phyloP scores from a whole-genome alignment of 768 basidiomycete genomes.

The Phlebiopsis gigantea region DNA sequence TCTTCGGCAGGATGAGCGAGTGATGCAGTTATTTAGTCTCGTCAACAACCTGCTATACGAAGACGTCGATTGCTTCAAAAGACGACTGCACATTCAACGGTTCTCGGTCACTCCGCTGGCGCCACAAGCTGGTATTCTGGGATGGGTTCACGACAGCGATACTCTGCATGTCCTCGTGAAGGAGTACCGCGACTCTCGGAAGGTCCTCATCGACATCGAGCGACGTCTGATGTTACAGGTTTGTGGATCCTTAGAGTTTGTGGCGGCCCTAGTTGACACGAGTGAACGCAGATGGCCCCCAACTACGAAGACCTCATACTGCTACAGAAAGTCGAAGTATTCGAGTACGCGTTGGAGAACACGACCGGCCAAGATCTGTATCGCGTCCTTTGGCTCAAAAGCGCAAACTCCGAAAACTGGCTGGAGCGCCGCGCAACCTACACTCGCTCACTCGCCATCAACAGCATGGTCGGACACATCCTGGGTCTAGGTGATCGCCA shows the following conservation, averaged over 20 bases:
- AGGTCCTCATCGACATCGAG: constrained; percentile 96
- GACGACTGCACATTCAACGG: constrained; percentile 90
- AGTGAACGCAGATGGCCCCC: constrained; percentile 79
- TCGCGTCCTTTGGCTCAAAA: constrained; percentile 94
- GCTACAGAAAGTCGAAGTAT: constrained; percentile 97
- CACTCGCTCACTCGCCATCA: constrained; percentile 91
- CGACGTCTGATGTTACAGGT: constrained; percentile 98
- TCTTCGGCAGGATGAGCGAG: constrained; percentile 96
- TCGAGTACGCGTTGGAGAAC: constrained; percentile 97
- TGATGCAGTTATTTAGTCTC: constrained; percentile 98
- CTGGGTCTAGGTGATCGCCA: constrained; percentile 97
- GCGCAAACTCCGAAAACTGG: constrained; percentile 95
- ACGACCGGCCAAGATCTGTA: constrained; percentile 98
- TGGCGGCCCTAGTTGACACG: background rate
- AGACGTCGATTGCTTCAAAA: constrained; percentile 93
- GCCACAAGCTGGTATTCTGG: constrained; percentile 89
- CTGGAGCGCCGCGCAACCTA: constrained; percentile 93
- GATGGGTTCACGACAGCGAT: constrained; percentile 95
- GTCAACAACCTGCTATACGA: constrained; percentile 92
- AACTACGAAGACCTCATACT: constrained; percentile 94
- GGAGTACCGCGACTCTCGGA: constrained; percentile 93
- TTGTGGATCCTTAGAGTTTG: background rate
- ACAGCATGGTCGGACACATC: constrained; percentile 98
- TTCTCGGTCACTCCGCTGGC: constrained; percentile 93
- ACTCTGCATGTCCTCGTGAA: constrained; percentile 94